phyloP scores from a whole-genome alignment of 2,329 filamentous ascomycete species.

The Lecanosticta acicola region DNA sequence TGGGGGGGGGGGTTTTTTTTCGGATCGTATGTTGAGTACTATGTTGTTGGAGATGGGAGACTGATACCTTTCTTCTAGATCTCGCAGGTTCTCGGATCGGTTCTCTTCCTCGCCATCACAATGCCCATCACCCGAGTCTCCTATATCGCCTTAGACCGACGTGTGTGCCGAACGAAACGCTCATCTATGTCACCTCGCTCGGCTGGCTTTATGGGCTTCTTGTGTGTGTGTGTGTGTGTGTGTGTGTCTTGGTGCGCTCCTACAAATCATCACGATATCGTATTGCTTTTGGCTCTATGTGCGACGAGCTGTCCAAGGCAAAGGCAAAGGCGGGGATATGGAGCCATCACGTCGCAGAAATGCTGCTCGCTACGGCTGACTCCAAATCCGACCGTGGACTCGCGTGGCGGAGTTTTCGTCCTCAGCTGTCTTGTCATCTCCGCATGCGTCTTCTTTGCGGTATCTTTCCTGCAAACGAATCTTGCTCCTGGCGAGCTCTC shows the following conservation, averaged over 20 bases:
- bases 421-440: conserved; percentile 73
- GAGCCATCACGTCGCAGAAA: too few relatives aligned
- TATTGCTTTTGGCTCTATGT: conserved; percentile 25
- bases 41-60: too few relatives aligned
- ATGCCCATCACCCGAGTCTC: conserved; percentile 33
- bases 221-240: conserved; percentile 35
- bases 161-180: conserved; percentile 67
- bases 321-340: not conserved
- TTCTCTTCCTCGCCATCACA: conserved; percentile 41
- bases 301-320: not conserved
- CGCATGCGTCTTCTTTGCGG: conserved; percentile 76
- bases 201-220: conserved; percentile 33
- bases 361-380: too few relatives aligned
- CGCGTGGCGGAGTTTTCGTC: conserved; percentile 75
- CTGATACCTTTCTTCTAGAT: conserved; percentile 34
- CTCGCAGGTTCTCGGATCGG: conserved; percentile 29
- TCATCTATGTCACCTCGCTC: conserved; percentile 32
- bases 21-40: too few relatives aligned
- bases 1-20: too few relatives aligned
- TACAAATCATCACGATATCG: too few relatives aligned
- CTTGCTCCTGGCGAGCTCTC: conserved; percentile 53
- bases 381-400: conserved; percentile 1
- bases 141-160: conserved; percentile 67
- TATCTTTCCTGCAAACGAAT: conserved; percentile 69
- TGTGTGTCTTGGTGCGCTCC: too few relatives aligned